These are phyloP conservation scores for Coniochaeta ligniaria DNA, from an alignment of 2,329 filamentous ascomycete genomes.

Conservation along the genomic window DNA sequence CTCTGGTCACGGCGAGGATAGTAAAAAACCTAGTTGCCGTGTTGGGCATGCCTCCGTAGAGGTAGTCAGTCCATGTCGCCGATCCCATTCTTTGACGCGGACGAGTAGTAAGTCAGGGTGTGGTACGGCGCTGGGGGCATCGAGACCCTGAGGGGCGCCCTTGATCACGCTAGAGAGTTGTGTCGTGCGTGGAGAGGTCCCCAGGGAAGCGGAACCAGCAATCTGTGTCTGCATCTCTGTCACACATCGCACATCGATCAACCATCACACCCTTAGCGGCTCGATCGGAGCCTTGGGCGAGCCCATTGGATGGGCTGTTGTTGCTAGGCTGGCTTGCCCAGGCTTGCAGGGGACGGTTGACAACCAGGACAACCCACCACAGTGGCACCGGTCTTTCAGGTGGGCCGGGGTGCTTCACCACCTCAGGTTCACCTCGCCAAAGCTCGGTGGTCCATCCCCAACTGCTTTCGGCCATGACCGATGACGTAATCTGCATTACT, in stretches of 20 bases:
- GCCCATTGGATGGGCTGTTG: background rate
- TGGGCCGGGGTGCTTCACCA: background rate
- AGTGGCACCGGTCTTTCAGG: background rate
- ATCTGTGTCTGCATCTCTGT: background rate
- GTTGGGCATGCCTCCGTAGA: background rate
- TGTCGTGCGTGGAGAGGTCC: background rate
- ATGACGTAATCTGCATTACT: background rate
- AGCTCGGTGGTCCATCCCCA: background rate
- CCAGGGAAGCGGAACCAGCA: background rate
- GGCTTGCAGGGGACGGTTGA: background rate
- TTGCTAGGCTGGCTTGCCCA: background rate
- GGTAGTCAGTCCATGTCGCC: background rate
- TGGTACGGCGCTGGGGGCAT: background rate
- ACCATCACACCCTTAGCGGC: background rate
- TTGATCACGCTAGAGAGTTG: background rate
- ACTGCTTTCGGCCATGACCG: background rate
- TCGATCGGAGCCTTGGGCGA: background rate
- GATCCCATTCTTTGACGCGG: background rate
- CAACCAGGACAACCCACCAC: background rate
- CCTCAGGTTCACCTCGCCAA: too few species aligned
- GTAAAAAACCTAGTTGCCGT: background rate
- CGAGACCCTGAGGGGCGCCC: background rate
- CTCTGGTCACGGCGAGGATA: background rate
- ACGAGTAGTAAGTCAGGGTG: background rate
- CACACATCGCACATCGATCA: conserved; percentile 1